Conservation (phyloP, 176 grass and related monocot species). For the Oryza glaberrima region DNA sequence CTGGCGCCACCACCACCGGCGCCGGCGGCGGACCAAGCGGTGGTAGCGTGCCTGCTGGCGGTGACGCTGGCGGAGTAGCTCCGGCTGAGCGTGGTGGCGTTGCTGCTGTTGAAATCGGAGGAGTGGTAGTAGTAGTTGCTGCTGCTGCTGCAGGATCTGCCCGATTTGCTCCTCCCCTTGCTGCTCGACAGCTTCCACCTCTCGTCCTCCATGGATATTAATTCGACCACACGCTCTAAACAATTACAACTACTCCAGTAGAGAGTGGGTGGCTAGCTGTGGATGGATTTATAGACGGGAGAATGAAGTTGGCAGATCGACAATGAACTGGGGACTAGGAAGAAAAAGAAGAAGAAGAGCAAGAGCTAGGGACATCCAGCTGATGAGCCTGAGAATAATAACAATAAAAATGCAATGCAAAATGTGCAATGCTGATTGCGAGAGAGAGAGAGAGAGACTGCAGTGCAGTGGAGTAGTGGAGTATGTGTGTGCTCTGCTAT, state of each 20-base stretch:
- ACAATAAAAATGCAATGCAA: too few relatives aligned
- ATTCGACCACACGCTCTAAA: neutral
- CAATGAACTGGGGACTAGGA: neutral
- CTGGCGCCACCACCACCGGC: neutral
- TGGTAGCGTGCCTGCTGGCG: constrained; percentile 10
- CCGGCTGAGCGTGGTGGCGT: constrained; percentile 23
- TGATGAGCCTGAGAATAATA: too few relatives aligned
- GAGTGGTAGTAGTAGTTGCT: constrained; percentile 1
- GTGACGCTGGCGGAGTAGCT: constrained; percentile 59
- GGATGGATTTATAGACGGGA: neutral
- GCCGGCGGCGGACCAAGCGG: neutral
- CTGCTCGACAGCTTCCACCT: constrained; percentile 65
- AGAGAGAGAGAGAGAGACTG: too few relatives aligned
- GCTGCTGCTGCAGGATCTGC: constrained; percentile 33
- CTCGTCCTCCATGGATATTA: constrained; percentile 40
- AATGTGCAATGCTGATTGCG: too few relatives aligned
- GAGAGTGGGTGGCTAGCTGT: too few relatives aligned
- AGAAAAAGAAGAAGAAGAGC: neutral
- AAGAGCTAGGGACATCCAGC: too few relatives aligned
- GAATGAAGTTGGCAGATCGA: neutral
- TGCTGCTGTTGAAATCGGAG: neutral
- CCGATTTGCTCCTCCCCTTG: constrained; percentile 60
- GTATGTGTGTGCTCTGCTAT: too few relatives aligned
- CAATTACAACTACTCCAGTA: too few relatives aligned
- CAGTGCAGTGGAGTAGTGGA: too few relatives aligned